Evolutionary conservation across 441 rosid genomes (phyloP).

Genomic region (Adansonia rubrostipa): DNA sequence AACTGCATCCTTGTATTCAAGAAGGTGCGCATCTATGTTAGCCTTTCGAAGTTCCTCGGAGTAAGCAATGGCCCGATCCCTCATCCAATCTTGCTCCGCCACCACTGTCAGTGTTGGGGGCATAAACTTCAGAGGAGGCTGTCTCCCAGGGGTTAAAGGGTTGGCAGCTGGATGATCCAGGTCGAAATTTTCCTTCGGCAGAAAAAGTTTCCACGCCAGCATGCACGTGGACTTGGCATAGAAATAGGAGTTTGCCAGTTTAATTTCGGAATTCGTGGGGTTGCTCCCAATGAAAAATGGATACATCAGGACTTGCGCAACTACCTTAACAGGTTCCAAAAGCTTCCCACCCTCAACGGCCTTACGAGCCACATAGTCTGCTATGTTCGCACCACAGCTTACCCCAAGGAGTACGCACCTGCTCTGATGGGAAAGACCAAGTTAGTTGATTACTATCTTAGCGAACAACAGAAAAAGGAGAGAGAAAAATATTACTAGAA

Average conservation of each 20-base stretch:
- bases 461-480: background rate
- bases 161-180: constrained; percentile 72
- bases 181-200: constrained; percentile 54
- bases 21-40: constrained; percentile 69
- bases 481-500: background rate
- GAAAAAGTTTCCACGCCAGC: constrained; percentile 69
- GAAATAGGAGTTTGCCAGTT: constrained; percentile 67
- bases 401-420: constrained; percentile 73
- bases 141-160: constrained; percentile 58
- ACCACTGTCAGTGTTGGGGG: constrained; percentile 75
- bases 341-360: constrained; percentile 68
- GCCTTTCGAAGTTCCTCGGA: constrained; percentile 71
- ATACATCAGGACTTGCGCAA: constrained; percentile 72
- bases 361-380: constrained; percentile 64
- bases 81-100: constrained; percentile 80
- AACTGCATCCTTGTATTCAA: constrained; percentile 73
- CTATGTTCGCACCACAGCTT: constrained; percentile 72
- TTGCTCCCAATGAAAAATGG: constrained; percentile 69
- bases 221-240: constrained; percentile 57
- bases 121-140: constrained; percentile 66
- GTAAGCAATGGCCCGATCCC: constrained; percentile 73
- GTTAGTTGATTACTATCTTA: background rate
- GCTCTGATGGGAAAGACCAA: constrained; percentile 37
- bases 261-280: constrained; percentile 61
- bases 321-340: constrained; percentile 69